phyloP scores from a whole-genome alignment of 805 yeast species.

The Wickerhamiella qilinensis region DNA sequence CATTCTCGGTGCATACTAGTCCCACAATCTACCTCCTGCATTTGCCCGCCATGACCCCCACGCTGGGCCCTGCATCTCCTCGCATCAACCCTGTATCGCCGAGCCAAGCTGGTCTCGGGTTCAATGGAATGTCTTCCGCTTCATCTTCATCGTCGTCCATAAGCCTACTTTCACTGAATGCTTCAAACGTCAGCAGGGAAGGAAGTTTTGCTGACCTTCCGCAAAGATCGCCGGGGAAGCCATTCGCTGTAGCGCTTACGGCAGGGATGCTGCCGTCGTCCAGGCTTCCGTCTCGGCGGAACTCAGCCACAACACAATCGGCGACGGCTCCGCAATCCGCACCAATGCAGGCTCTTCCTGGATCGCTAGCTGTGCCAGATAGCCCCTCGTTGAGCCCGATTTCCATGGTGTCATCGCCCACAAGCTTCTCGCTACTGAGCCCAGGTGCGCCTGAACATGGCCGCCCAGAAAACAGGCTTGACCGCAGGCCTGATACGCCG shows the following conservation, averaged over 20 bases:
- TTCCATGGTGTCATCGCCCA: conserved; percentile 2
- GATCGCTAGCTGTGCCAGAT: background rate
- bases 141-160: conserved; percentile 9
- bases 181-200: background rate
- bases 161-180: conserved; percentile 8
- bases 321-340: background rate
- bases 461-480: too few species aligned
- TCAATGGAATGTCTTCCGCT: conserved; percentile 1
- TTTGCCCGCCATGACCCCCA: background rate
- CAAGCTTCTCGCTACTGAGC: background rate
- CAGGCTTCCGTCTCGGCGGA: background rate
- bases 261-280: background rate
- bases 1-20: too few species aligned
- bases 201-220: background rate
- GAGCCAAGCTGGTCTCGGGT: background rate
- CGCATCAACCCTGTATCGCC: conserved; percentile 3
- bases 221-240: background rate
- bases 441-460: background rate
- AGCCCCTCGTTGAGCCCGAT: conserved; percentile 3
- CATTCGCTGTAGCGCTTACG: background rate
- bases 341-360: too few species aligned
- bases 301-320: background rate
- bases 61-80: conserved; percentile 1
- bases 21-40: too few species aligned
- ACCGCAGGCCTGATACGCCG: too few species aligned